phyloP scores from a whole-genome alignment of 345 rosid genomes.

The Eucalyptus victrix region DNA sequence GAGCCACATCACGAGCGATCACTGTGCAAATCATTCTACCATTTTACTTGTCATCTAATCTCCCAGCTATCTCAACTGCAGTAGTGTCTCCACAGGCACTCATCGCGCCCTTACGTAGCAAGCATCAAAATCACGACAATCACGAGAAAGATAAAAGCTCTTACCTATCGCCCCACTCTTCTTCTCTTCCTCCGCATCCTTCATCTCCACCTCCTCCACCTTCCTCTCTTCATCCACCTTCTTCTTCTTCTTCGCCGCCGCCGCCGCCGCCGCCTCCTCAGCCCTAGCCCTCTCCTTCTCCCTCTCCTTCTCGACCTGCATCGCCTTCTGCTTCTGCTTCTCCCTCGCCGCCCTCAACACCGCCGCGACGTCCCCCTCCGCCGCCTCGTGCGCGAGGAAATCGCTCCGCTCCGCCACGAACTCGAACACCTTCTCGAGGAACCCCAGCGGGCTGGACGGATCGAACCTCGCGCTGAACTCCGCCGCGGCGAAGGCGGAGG shows the following conservation, averaged over 20 bases:
- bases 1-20: not conserved
- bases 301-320: slow-evolving; percentile 35
- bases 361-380: slow-evolving; percentile 55
- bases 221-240: not conserved
- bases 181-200: slow-evolving; percentile 22
- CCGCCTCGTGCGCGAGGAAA: slow-evolving; percentile 40
- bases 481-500: not conserved
- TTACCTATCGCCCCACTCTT: slow-evolving; percentile 25
- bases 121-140: not conserved
- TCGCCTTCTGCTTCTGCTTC: slow-evolving; percentile 25
- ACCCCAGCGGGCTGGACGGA: slow-evolving; percentile 53
- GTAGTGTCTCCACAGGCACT: not conserved
- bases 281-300: not conserved
- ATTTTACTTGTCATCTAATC: not conserved
- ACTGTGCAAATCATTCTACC: not conserved
- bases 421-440: slow-evolving; percentile 54
- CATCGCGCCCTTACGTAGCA: not conserved
- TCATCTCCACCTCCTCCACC: not conserved
- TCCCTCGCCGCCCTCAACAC: slow-evolving; percentile 40
- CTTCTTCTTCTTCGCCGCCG: not conserved
- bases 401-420: slow-evolving; percentile 63
- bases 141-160: not conserved
- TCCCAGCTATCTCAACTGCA: not conserved
- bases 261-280: not conserved
- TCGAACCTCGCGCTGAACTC: slow-evolving; percentile 49